Base-by-base conservation (phyloP, 768 basidiomycete species). In the Psilocybe azurescens region DNA sequence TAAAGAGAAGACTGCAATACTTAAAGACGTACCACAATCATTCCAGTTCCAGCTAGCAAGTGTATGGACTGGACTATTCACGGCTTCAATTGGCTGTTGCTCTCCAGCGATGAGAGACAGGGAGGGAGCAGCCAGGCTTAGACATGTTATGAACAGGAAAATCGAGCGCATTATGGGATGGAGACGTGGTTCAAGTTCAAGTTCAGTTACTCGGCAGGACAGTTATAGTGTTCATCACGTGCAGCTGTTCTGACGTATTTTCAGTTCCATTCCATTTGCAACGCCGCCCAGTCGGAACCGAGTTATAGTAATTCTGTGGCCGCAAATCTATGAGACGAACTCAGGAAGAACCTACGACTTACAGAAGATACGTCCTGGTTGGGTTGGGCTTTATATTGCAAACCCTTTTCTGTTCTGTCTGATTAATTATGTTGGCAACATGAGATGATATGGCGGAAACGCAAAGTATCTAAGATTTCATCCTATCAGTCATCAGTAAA, bases 351-450 rank as follows among this genome's bases (percentile, higher is more conserved):
- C 73, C 86, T 7, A 83, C 80, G 38, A 69, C 87, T 64, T 94
- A 84, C 70, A 82, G 87, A 48, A 79, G 86, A 77, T 95, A 92
- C 72, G 80, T 86, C 20, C 88, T 84, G 1, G 70, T 95, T 53
- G 88, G 96, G 20, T 20, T 76, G 73, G 78, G 3, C 57, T 89
- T 11, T 69, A 81, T 48, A 79, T 82, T 1, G 56, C 83, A 10
- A 84, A 80, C 13, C 88, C 3, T 95, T 99, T 72, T 83, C 89
- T 11, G 77, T 94, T 10, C 89, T 9, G 91, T 85, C 13, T 93
- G 95, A 89, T 87, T 90, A 62, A 87, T 89, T 58, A 78, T 94
- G 54, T 95, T 94, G 24, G 94, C 91, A 3, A 74, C 86, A 13
- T 85, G 87, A 36, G 97, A 99, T 72, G 81, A 77, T 11, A 83